phyloP scores from a whole-genome alignment of 2,329 filamentous ascomycete species.

The Onygenales sp. region DNA sequence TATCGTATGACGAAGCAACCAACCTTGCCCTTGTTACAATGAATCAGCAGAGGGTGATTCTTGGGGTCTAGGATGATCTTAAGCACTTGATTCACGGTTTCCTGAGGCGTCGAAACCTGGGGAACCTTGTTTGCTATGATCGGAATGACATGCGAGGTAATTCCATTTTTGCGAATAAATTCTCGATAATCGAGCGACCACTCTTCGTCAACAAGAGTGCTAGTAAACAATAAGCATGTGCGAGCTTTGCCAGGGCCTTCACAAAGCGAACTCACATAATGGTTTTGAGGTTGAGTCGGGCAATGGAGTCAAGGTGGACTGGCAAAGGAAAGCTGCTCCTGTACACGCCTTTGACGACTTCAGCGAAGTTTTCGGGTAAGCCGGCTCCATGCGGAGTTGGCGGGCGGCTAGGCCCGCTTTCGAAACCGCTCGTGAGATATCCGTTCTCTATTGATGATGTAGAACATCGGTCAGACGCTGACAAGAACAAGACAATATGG shows the following conservation, averaged over 20 bases:
- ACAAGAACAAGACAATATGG: neutral
- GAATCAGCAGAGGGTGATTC: constrained; percentile 74
- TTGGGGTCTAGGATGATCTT: constrained; percentile 58
- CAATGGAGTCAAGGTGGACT: constrained; percentile 62
- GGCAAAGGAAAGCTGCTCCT: constrained; percentile 69
- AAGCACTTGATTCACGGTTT: constrained; percentile 62
- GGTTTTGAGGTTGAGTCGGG: constrained; percentile 61
- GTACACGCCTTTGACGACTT: constrained; percentile 65
- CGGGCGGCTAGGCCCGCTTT: constrained; percentile 16
- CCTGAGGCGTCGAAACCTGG: constrained; percentile 51
- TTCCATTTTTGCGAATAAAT: constrained; percentile 59
- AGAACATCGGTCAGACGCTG: neutral
- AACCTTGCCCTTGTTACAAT: constrained; percentile 87
- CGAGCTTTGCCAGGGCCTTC: neutral
- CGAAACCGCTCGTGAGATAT: constrained; percentile 7
- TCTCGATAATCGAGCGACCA: constrained; percentile 36
- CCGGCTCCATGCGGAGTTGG: constrained; percentile 23
- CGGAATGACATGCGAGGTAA: constrained; percentile 64
- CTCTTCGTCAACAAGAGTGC: constrained; percentile 56
- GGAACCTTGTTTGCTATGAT: constrained; percentile 83
- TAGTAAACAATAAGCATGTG: constrained; percentile 19
- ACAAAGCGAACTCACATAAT: constrained; percentile 53
- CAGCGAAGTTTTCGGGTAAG: constrained; percentile 64
- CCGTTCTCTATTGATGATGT: constrained; percentile 5
- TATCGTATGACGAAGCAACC: constrained; percentile 9